Base-by-base conservation (phyloP, 768 basidiomycete species). In the Thelephora ganbajun region DNA sequence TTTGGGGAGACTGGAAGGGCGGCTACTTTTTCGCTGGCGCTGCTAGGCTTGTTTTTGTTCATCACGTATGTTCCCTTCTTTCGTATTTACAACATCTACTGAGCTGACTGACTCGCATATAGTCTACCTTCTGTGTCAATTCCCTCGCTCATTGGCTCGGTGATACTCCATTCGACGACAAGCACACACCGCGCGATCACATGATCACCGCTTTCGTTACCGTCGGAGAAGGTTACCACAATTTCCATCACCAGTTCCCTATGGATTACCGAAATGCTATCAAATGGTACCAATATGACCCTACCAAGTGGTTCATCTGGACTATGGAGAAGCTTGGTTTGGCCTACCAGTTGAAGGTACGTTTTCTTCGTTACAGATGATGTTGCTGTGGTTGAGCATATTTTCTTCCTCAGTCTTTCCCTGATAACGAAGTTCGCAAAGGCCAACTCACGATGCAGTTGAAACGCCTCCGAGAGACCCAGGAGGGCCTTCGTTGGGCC, bases 261-360 rank as follows among this genome's bases (percentile, higher is more conserved):
- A 90, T 90, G 86, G 92, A 97, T 64, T 97, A 92, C 69, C 77
- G 92, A 20, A 94, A 94, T 59, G 92, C 92, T 48, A 90, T 94
- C 72, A 89, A 73, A 64, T 90, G 87, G 87, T 87, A 85, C 64
- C 87, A 91, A 60, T 91, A 90, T 58, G 87, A 90, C 60, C 89
- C 88, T 9, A 91, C 88, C 33, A 91, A 91, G 63, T 92, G 89
- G 89, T 86, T 89, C 69, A 92, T 90, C 66, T 73, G 69, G 67
- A 63, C 65, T 11, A 73, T 72, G 66, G 60, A 74, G 48, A 53
- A 66, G 51, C 16, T 88, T 42, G 83, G 86, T 22, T 71, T 73
- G 20, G 73, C 72, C 12, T 67, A 62, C 44, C 79, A 83, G 56
- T 64, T 81, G 20, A 80, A 80, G 69, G 68, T 67, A 47, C 5